Conservation (phyloP, 2,329 filamentous ascomycete species). For the Trichoderma koningiopsis region DNA sequence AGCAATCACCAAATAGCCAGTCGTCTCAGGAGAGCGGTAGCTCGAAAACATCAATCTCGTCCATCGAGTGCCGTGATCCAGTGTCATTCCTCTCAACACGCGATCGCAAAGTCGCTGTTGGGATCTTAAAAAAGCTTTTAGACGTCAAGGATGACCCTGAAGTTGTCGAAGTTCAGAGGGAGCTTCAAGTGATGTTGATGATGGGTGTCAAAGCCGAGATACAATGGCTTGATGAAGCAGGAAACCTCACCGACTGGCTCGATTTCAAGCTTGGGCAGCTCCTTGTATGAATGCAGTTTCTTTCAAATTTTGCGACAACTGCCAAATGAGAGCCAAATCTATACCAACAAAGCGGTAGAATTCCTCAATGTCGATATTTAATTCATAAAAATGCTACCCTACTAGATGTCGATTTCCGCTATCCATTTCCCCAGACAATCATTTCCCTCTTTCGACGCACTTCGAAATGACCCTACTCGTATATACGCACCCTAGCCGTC, state of each 20-base stretch:
- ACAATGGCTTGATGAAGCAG: constrained; percentile 64
- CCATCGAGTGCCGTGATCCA: constrained; percentile 35
- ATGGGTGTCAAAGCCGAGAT: constrained; percentile 77
- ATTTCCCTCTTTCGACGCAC: neutral
- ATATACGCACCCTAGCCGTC: neutral
- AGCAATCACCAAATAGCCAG: constrained; percentile 19
- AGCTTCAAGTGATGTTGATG: constrained; percentile 73
- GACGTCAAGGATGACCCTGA: constrained; percentile 34
- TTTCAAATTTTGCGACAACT: neutral
- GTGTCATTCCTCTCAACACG: constrained; percentile 48
- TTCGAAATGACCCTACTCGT: neutral
- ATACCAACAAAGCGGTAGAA: neutral
- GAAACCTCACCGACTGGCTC: constrained; percentile 54
- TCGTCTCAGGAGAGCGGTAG: neutral
- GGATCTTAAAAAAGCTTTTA: constrained; percentile 52
- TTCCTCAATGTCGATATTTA: neutral
- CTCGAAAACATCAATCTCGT: constrained; percentile 31
- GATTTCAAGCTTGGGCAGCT: constrained; percentile 43
- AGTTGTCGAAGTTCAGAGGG: constrained; percentile 48
- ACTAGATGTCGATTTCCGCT: neutral
- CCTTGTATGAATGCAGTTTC: neutral
- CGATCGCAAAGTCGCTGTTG: constrained; percentile 61
- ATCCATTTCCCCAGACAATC: neutral
- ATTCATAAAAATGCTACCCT: neutral
- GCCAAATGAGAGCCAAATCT: neutral